These are phyloP conservation scores for Zarea fungicola DNA, from an alignment of 2,329 filamentous ascomycete species.

Conservation along the genomic window DNA sequence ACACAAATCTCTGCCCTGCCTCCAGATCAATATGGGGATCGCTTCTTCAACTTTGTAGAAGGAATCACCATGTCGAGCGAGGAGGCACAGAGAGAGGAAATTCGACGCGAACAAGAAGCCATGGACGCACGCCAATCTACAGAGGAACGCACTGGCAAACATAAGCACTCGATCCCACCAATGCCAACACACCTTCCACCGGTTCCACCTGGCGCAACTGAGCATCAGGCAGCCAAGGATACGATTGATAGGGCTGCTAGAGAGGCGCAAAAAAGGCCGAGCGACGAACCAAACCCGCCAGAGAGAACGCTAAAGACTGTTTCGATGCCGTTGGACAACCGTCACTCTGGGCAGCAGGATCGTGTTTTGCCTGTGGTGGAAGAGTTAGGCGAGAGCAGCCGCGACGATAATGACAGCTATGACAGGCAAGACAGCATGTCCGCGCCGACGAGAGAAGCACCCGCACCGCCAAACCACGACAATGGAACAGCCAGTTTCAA, in stretches of 20 bases:
- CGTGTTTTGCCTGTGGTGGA: constrained; percentile 74
- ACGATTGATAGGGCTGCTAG: constrained; percentile 36
- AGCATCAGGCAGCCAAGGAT: constrained; percentile 34
- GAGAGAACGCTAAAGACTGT: constrained; percentile 51
- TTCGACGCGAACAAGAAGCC: constrained; percentile 56
- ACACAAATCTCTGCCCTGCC: constrained; percentile 89
- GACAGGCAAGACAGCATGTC: constrained; percentile 28
- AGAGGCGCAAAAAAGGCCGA: constrained; percentile 29
- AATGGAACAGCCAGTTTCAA: neutral
- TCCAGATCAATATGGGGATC: constrained; percentile 84
- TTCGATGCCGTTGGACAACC: constrained; percentile 26
- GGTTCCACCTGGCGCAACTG: constrained; percentile 28
- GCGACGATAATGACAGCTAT: constrained; percentile 37
- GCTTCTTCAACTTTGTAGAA: constrained; percentile 88
- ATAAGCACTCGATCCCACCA: constrained; percentile 33
- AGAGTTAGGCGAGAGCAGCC: constrained; percentile 73
- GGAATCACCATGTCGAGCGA: constrained; percentile 87
- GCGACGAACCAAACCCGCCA: constrained; percentile 48
- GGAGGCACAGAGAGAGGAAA: constrained; percentile 66
- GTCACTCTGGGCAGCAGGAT: constrained; percentile 53
- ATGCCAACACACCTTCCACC: constrained; percentile 44
- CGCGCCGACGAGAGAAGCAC: constrained; percentile 40
- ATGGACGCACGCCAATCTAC: constrained; percentile 31
- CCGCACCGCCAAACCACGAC: constrained; percentile 30
- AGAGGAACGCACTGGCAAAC: constrained; percentile 34